phyloP scores from a whole-genome alignment of 2,329 filamentous ascomycete species.

The Exophiala spinifera region DNA sequence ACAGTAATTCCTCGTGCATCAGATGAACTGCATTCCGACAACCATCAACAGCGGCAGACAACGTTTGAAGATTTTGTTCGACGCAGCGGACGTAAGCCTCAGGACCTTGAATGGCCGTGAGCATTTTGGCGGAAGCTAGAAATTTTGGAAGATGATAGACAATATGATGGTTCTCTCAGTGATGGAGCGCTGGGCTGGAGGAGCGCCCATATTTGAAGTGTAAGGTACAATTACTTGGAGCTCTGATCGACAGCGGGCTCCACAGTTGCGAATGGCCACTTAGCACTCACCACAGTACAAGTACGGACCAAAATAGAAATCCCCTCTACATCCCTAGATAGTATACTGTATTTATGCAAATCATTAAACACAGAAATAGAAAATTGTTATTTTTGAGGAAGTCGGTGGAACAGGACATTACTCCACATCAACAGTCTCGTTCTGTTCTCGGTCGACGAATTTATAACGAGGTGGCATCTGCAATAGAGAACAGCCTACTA shows the following conservation, averaged over 20 bases:
- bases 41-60: not conserved
- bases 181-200: not conserved
- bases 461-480: not conserved
- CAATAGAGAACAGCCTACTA: not conserved
- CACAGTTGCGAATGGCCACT: not conserved
- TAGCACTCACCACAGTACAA: not conserved
- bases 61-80: not conserved
- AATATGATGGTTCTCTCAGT: not conserved
- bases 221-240: not conserved
- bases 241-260: not conserved
- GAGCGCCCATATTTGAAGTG: not conserved
- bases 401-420: too few species aligned
- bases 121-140: not conserved
- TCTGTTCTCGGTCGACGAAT: not conserved
- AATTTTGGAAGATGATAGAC: not conserved
- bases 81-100: not conserved
- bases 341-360: not conserved
- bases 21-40: constrained; percentile 1
- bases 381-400: not conserved
- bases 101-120: not conserved
- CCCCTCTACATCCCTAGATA: not conserved
- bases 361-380: not conserved
- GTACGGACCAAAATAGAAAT: not conserved
- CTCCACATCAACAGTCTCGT: too few species aligned
- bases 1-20: constrained; percentile 1